Evolutionary conservation across 2,329 filamentous ascomycete species (phyloP).

Genomic region (Apiospora saccharicola): DNA sequence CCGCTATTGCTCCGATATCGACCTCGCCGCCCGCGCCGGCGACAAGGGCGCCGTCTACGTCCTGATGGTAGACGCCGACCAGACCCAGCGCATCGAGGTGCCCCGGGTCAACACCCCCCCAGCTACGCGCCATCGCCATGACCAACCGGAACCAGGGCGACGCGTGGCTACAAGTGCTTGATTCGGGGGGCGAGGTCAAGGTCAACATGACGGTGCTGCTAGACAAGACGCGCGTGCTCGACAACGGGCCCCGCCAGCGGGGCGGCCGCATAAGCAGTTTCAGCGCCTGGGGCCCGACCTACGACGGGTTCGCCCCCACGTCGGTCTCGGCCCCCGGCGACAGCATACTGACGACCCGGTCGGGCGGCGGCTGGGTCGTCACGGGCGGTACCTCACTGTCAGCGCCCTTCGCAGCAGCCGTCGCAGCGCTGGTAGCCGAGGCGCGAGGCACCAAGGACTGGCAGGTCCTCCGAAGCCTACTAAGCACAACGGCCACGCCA

Average conservation of each 20-base stretch:
- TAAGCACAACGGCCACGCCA: slow-evolving; percentile 40
- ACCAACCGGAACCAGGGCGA: background rate
- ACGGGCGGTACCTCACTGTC: slow-evolving; percentile 64
- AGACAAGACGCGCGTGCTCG: background rate
- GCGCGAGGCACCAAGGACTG: slow-evolving; percentile 37
- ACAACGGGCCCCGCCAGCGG: background rate
- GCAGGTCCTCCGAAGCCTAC: slow-evolving; percentile 34
- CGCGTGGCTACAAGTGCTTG: background rate
- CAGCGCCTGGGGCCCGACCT: background rate
- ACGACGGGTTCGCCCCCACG: background rate
- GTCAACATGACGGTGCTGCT: background rate
- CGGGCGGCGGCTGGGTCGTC: slow-evolving; percentile 53
- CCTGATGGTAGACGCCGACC: background rate
- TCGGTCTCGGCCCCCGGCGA: background rate
- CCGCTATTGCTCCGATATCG: background rate
- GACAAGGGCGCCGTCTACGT: background rate
- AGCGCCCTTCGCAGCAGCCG: slow-evolving; percentile 53
- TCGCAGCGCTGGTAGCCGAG: slow-evolving; percentile 42
- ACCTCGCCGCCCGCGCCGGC: background rate
- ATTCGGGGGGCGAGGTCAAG: background rate
- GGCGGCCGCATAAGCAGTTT: too few relatives aligned
- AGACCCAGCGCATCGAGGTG: background rate
- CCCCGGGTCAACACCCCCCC: background rate
- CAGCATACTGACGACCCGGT: slow-evolving; percentile 26
- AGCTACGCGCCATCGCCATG: background rate